These are phyloP conservation scores for Solioccasus polychromus DNA, from an alignment of 768 basidiomycete genomes.

Conservation along the genomic window DNA sequence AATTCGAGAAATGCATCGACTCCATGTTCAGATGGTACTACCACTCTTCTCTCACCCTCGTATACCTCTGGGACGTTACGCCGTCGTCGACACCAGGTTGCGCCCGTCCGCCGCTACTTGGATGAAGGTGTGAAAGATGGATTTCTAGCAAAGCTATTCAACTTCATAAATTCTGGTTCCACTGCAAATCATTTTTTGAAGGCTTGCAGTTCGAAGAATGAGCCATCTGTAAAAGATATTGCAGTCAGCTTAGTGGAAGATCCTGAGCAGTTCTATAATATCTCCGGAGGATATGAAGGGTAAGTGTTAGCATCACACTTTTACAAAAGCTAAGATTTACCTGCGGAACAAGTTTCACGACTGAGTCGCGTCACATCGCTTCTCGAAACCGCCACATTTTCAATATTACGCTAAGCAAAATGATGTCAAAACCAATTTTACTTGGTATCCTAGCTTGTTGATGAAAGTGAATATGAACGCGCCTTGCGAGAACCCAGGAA, in stretches of 20 bases:
- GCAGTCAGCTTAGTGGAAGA: conserved; percentile 62
- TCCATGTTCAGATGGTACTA: conserved; percentile 13
- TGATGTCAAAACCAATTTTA: conserved; percentile 69
- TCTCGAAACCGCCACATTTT: conserved; percentile 57
- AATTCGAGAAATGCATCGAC: conserved; percentile 7
- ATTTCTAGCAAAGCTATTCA: conserved; percentile 78
- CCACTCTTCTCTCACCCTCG: conserved; percentile 4
- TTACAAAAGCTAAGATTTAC: background rate
- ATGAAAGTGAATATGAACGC: conserved; percentile 57
- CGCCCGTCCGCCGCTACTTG: conserved; percentile 68
- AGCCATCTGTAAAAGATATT: conserved; percentile 80
- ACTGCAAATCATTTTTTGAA: conserved; percentile 77
- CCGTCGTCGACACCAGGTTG: conserved; percentile 34
- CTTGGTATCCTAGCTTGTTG: conserved; percentile 53
- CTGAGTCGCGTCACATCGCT: conserved; percentile 78
- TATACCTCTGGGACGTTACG: conserved; percentile 8
- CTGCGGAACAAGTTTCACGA: conserved; percentile 54
- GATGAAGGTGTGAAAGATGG: conserved; percentile 45
- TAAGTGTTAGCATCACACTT: conserved; percentile 32
- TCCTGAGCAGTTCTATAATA: conserved; percentile 62
- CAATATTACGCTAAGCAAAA: conserved; percentile 44
- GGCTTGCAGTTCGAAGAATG: conserved; percentile 79
- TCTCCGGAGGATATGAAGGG: conserved; percentile 64
- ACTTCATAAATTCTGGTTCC: conserved; percentile 81
- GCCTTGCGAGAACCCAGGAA: conserved; percentile 63